Percentiles rank a stretch among this genome's conserved stretches.
Conservation (phyloP, 805 yeast genomes). For the Spathaspora arborariae region DNA sequence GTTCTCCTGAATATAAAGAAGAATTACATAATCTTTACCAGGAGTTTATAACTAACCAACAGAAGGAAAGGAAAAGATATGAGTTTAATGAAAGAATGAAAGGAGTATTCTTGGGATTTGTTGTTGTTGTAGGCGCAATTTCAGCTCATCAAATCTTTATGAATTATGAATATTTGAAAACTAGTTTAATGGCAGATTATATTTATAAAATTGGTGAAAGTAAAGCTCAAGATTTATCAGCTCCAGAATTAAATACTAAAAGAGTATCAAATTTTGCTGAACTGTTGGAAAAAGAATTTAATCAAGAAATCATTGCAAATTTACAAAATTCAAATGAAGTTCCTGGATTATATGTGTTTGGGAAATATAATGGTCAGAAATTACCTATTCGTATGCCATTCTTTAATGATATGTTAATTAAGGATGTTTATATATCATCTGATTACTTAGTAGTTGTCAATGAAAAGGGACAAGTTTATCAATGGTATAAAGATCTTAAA, state of each 20-base stretch:
- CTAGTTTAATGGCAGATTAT: constrained; percentile 27
- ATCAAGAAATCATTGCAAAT: constrained; percentile 14
- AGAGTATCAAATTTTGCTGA: constrained; percentile 21
- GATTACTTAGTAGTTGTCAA: constrained; percentile 56
- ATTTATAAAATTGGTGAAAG: constrained; percentile 36
- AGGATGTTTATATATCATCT: constrained; percentile 52
- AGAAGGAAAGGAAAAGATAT: constrained; percentile 23
- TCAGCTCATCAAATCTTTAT: constrained; percentile 39
- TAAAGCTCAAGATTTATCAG: constrained; percentile 30
- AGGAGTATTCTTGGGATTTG: constrained; percentile 42
- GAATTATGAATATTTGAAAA: constrained; percentile 40
- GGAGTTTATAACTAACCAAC: constrained; percentile 22
- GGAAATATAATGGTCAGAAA: constrained; percentile 30
- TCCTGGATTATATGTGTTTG: constrained; percentile 36
- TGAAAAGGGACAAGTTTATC: constrained; percentile 66
- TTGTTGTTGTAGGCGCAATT: constrained; percentile 34
- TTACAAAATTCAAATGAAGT: constrained; percentile 20
- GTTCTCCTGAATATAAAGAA: constrained; percentile 36
- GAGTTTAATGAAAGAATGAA: constrained; percentile 43
- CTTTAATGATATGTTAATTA: constrained; percentile 59
- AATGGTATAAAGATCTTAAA: constrained; percentile 55
- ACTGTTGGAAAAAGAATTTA: constrained; percentile 22
- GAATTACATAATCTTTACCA: constrained; percentile 25
- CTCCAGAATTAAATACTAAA: constrained; percentile 29
- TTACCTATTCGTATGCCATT: constrained; percentile 58